Evolutionary conservation across 2,329 filamentous ascomycete genomes (phyloP).

Genomic region (Esteya vermicola): DNA sequence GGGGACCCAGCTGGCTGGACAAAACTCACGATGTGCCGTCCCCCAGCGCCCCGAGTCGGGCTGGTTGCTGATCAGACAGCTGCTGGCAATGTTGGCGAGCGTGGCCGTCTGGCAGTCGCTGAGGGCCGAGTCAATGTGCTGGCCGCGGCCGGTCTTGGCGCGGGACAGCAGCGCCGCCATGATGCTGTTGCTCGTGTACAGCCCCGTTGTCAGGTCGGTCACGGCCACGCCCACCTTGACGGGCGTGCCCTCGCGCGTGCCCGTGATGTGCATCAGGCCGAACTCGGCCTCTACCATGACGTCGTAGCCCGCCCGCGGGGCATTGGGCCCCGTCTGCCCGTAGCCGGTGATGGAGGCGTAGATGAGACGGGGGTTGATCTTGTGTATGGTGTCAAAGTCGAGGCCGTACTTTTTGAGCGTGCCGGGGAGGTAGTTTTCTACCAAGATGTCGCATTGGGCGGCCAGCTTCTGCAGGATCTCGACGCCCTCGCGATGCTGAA

Average conservation of each 20-base stretch:
- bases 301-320: slow-evolving; percentile 81
- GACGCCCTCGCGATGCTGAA: slow-evolving; percentile 71
- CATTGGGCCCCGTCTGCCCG: slow-evolving; percentile 86
- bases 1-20: background rate
- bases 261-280: slow-evolving; percentile 97
- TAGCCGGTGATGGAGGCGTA: slow-evolving; percentile 97
- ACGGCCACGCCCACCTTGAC: slow-evolving; percentile 97
- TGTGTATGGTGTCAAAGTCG: slow-evolving; percentile 68
- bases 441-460: slow-evolving; percentile 76
- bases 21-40: slow-evolving; percentile 75
- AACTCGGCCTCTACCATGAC: slow-evolving; percentile 99
- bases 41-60: slow-evolving; percentile 87
- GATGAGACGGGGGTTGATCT: slow-evolving; percentile 74
- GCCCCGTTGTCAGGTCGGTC: slow-evolving; percentile 84
- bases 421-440: slow-evolving; percentile 93
- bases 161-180: slow-evolving; percentile 83
- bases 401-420: slow-evolving; percentile 80
- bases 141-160: slow-evolving; percentile 60
- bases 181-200: slow-evolving; percentile 91
- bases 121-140: slow-evolving; percentile 82
- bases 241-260: slow-evolving; percentile 70
- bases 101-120: slow-evolving; percentile 94
- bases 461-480: slow-evolving; percentile 77
- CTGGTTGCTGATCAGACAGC: slow-evolving; percentile 74
- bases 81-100: slow-evolving; percentile 88